A percentile compares a stretch with the other conserved stretches of the same genome.
These are phyloP conservation scores for Hirschioporus abietinus DNA, from an alignment of 768 basidiomycete species.

Conservation along the genomic window DNA sequence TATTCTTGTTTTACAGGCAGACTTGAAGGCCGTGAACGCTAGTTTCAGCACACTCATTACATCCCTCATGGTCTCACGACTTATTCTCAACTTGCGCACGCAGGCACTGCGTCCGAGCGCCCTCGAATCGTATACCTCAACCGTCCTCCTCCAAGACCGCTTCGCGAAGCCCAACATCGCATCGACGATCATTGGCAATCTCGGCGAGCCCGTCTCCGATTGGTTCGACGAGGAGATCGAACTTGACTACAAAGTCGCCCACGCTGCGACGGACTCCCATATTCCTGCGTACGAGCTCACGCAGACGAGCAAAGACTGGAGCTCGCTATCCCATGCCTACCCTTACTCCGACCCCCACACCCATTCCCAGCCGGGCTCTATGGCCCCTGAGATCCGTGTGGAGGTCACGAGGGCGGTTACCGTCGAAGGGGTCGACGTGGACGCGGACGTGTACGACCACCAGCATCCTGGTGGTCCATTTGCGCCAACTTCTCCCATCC, in stretches of 20 bases:
- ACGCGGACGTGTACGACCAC: neutral
- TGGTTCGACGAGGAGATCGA: neutral
- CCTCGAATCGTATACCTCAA: neutral
- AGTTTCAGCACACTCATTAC: slow-evolving; percentile 23
- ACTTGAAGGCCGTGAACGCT: slow-evolving; percentile 22
- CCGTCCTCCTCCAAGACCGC: slow-evolving; percentile 8
- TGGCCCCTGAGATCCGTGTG: neutral
- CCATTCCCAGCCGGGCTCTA: neutral
- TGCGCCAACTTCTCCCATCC: neutral
- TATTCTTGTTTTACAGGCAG: slow-evolving; percentile 12
- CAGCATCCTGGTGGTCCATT: neutral
- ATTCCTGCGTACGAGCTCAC: neutral
- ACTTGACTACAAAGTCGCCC: neutral
- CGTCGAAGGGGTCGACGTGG: neutral
- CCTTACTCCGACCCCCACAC: too few relatives aligned
- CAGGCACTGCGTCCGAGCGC: slow-evolving; percentile 7
- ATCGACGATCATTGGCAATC: slow-evolving; percentile 17
- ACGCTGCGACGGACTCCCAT: neutral
- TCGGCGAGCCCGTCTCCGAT: slow-evolving; percentile 14
- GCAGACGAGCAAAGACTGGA: neutral
- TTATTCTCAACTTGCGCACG: slow-evolving; percentile 18
- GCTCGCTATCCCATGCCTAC: neutral
- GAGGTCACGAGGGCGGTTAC: neutral
- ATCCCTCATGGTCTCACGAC: slow-evolving; percentile 19
- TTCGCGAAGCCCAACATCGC: slow-evolving; percentile 9